A percentile compares a stretch with the other conserved stretches of the same genome.
Conservation (phyloP, 805 yeast genomes). For the Barnettozyma siamensis region DNA sequence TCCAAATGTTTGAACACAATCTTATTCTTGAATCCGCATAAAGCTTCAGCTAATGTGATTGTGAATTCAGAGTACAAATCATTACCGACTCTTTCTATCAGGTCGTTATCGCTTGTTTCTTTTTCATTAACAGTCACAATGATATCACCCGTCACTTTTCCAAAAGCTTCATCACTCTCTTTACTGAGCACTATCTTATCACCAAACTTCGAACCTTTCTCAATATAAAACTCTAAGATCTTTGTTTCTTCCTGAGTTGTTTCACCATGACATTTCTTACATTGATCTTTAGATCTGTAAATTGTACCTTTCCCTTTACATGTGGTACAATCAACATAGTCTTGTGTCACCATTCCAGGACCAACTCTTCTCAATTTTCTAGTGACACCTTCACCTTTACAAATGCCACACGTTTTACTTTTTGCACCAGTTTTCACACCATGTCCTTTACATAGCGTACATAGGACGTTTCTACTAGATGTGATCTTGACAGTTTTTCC, state of each 20-base stretch:
- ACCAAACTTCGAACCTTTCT: constrained; percentile 60
- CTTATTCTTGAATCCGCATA: constrained; percentile 71
- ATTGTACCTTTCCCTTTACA: constrained; percentile 71
- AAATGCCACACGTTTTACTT: constrained; percentile 50
- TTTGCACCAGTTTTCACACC: constrained; percentile 65
- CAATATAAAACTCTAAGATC: constrained; percentile 69
- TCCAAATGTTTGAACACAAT: constrained; percentile 70
- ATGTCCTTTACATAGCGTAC: constrained; percentile 67
- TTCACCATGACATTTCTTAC: constrained; percentile 70
- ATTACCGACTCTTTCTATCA: constrained; percentile 50
- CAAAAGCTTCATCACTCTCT: constrained; percentile 75
- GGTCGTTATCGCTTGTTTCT: constrained; percentile 17
- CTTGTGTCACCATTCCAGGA: constrained; percentile 69
- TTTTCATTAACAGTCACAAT: constrained; percentile 52
- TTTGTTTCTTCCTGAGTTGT: constrained; percentile 59
- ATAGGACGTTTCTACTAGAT: constrained; percentile 64
- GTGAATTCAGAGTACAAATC: constrained; percentile 58
- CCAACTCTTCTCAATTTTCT: constrained; percentile 59
- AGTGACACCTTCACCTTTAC: constrained; percentile 67
- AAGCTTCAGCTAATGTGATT: constrained; percentile 71
- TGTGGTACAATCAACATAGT: constrained; percentile 51
- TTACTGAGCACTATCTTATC: constrained; percentile 57
- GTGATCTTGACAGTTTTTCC: constrained; percentile 77
- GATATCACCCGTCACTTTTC: constrained; percentile 73
- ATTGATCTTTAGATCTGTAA: constrained; percentile 59